Percentiles rank a stretch among this genome's conserved stretches.
Conservation (phyloP, 225 moss, liverwort and hornwort species). For the Takakia lepidozioides region DNA sequence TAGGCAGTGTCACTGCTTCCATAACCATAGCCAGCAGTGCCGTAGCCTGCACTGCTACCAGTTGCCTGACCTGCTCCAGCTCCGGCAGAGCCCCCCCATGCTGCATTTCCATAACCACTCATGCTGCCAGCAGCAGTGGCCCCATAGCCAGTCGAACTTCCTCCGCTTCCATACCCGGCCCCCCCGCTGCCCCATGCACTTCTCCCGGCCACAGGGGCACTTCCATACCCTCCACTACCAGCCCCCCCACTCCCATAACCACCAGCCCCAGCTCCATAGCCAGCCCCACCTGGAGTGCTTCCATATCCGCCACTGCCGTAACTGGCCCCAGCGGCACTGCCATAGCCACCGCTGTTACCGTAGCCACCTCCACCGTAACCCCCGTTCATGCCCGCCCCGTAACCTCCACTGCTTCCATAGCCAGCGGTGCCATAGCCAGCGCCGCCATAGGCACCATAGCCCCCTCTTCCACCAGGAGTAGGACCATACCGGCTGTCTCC, state of each 20-base stretch:
- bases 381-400: constrained; percentile 81
- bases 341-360: constrained; percentile 68
- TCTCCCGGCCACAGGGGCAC: constrained; percentile 61
- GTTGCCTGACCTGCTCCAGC: constrained; percentile 72
- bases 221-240: constrained; percentile 60
- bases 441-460: constrained; percentile 62
- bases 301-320: constrained; percentile 83
- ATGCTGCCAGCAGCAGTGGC: constrained; percentile 63
- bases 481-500: constrained; percentile 82
- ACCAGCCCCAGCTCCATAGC: constrained; percentile 57
- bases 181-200: constrained; percentile 90
- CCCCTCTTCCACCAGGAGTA: constrained; percentile 62
- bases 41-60: constrained; percentile 67
- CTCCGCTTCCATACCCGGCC: constrained; percentile 68
- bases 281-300: constrained; percentile 63
- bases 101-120: constrained; percentile 77
- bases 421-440: constrained; percentile 59
- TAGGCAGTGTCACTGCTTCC: constrained; percentile 80
- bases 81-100: constrained; percentile 83
- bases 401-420: constrained; percentile 74
- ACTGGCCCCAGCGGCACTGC: constrained; percentile 61
- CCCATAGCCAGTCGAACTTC: constrained; percentile 62
- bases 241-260: constrained; percentile 76
- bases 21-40: constrained; percentile 69
- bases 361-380: constrained; percentile 88